Conservation (phyloP, 352 stramenopile species). For the Blastocystis hominis region DNA sequence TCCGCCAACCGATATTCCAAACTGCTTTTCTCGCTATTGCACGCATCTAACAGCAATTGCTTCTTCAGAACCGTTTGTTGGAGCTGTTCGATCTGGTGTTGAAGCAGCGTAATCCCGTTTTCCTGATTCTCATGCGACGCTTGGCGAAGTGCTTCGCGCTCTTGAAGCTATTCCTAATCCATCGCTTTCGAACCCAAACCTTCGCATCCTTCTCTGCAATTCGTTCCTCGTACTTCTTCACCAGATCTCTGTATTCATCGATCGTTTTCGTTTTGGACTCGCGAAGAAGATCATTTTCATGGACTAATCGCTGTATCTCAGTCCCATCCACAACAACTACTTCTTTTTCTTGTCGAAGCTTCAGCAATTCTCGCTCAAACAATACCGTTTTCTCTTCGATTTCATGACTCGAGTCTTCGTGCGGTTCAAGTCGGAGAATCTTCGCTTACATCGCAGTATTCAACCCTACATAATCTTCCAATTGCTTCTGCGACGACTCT, state of each 20-base stretch:
- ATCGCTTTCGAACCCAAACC: neutral
- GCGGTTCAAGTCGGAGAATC: neutral
- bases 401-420: neutral
- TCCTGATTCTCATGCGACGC: neutral
- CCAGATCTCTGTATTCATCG: neutral
- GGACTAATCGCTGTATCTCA: neutral
- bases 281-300: neutral
- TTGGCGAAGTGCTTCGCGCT: neutral
- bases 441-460: neutral
- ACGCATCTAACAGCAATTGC: conserved; percentile 21
- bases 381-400: neutral
- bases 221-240: neutral
- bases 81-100: conserved; percentile 11
- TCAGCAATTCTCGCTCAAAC: conserved; percentile 15
- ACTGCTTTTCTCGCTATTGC: conserved; percentile 30
- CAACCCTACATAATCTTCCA: neutral
- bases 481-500: conserved; percentile 7
- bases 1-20: conserved; percentile 32
- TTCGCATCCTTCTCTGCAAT: neutral
- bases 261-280: neutral
- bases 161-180: neutral
- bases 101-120: neutral
- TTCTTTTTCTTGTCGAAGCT: neutral
- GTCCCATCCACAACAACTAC: neutral
- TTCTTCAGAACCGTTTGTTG: conserved; percentile 52